Evolutionary conservation across 306 rosid species (phyloP), one percentile per base, ranked within the genome.

Genomic region (Glycine latifolia): DNA sequence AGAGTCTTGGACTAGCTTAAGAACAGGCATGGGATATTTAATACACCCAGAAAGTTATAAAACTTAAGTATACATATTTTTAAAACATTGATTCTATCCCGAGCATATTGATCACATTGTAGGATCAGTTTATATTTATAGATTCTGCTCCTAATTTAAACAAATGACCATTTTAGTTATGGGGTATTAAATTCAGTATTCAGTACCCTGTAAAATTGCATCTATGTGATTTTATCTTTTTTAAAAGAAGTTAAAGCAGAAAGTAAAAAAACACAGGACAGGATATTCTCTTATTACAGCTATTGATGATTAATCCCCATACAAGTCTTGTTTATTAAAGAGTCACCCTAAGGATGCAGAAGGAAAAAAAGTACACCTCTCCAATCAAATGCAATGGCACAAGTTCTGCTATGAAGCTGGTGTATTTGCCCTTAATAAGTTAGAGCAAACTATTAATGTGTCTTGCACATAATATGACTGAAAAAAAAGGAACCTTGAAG

Each of bases 401-500:
- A 48, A 49, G 63, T 50, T 63, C 17, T 48, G 62, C 71, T 49
- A 31, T 13, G 1, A 44, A 60, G 46, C 20, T 48, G 17, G 49
- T 76, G 50, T 17, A 49, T 77, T 77, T 61, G 12, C 73, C 60
- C 5, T 63, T 48, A n/a, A 12, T 50, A 17, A 50, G 62, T 15
- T 17, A 66, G 17, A 50, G 47, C 47, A 6, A 43, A 43, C 9
- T 7, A 43, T 43, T 65, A 76, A 49, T 33, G 72, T 52, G 7
- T 61, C 69, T 75, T 76, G 71, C 15, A 15, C 15, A 55, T 54
- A 74, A 74, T 53, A 72, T 56, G 59, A 26, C 70, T 43, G 43
- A 11, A 41, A 54, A 39, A 39, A 4, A 43, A 43, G 47, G 8
- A 43, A 43, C 47, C 47, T 43, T 43, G 7, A 43, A 43, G 47